Percentiles rank a stretch among this genome's conserved stretches.
These are phyloP conservation scores for Biancaea sappan DNA, from an alignment of 306 rosid genomes.

Conservation along the genomic window DNA sequence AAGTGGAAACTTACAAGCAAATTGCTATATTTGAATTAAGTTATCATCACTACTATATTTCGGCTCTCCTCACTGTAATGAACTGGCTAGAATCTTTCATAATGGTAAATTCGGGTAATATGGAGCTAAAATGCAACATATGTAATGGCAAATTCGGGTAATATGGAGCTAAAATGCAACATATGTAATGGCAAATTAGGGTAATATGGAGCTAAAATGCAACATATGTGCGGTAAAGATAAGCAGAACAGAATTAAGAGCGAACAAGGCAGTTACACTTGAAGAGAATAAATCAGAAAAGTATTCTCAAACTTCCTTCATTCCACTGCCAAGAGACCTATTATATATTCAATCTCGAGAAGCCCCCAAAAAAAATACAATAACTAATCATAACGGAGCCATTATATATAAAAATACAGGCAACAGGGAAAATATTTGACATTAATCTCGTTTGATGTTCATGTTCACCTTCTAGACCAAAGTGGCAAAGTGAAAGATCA, in stretches of 20 bases:
- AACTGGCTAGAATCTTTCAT: background rate
- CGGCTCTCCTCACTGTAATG: background rate
- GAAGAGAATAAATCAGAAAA: background rate
- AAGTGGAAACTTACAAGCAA: constrained; percentile 2
- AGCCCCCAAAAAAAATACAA: background rate
- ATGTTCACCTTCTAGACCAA: background rate
- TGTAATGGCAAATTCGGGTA: background rate
- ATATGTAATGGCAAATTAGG: background rate
- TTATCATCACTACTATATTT: background rate
- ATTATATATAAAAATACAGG: background rate
- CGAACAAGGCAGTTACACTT: background rate
- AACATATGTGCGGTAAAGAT: constrained; percentile 2
- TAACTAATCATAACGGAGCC: background rate
- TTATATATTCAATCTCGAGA: background rate
- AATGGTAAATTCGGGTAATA: background rate
- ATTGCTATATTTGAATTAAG: constrained; percentile 17
- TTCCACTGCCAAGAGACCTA: background rate
- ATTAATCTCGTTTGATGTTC: background rate
- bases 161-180: constrained; percentile 11
- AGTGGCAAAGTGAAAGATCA: background rate
- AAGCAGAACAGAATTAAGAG: background rate
- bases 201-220: background rate
- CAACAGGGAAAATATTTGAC: background rate
- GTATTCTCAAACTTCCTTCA: background rate
- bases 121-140: constrained; percentile 13